These are phyloP conservation scores for Colletotrichum nymphaeae DNA, from an alignment of 2,329 filamentous ascomycete genomes.

Conservation along the genomic window DNA sequence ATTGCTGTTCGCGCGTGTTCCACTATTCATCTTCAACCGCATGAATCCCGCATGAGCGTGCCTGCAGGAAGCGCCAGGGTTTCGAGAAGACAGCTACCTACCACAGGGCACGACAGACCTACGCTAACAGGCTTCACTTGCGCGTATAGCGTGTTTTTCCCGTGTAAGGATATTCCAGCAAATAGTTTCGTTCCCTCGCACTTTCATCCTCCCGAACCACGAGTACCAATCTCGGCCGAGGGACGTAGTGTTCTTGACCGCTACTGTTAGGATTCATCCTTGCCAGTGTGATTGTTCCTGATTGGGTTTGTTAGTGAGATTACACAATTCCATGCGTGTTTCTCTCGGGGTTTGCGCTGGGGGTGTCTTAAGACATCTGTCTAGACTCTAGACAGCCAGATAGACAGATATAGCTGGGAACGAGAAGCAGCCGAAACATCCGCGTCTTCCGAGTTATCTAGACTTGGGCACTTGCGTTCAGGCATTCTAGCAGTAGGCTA, in stretches of 20 bases:
- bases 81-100: neutral
- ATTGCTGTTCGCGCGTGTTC: neutral
- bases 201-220: neutral
- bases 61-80: neutral
- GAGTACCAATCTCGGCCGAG: neutral
- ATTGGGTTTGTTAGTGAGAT: neutral
- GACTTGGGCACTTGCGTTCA: accelerated
- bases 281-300: no score
- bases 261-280: neutral
- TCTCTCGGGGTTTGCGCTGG: neutral
- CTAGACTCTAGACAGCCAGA: neutral
- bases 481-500: no score
- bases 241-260: neutral
- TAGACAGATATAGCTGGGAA: neutral
- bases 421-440: neutral
- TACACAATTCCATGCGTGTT: neutral
- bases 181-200: neutral
- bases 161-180: no score
- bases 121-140: neutral
- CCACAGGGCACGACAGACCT: neutral
- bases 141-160: neutral
- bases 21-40: neutral
- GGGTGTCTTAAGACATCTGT: neutral
- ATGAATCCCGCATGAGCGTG: conserved; percentile 4
- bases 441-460: neutral